These are phyloP conservation scores for Meredithiella fracta DNA, from an alignment of 2,329 filamentous ascomycete species.

Conservation along the genomic window DNA sequence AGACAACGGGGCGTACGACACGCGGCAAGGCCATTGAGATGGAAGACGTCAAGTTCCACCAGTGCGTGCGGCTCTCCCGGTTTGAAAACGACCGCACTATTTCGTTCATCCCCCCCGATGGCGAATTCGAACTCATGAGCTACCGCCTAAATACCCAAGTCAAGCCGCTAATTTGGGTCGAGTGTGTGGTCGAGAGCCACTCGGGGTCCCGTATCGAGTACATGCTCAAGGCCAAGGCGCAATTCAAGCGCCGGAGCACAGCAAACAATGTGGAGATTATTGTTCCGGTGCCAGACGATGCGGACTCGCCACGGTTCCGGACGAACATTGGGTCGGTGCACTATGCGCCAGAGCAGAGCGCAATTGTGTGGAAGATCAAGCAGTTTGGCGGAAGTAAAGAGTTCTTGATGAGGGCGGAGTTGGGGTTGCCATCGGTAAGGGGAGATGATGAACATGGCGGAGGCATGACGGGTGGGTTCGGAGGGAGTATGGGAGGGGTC, in stretches of 20 bases:
- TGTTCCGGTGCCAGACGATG: slow-evolving; percentile 92
- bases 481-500: slow-evolving; percentile 88
- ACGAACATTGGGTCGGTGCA: slow-evolving; percentile 96
- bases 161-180: slow-evolving; percentile 96
- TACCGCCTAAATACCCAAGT: slow-evolving; percentile 98
- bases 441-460: slow-evolving; percentile 91
- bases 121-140: slow-evolving; percentile 98
- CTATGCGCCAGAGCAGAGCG: slow-evolving; percentile 91
- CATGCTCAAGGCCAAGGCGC: slow-evolving; percentile 94
- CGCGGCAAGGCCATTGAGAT: slow-evolving; percentile 96
- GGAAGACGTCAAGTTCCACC: slow-evolving; percentile 99
- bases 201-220: slow-evolving; percentile 93
- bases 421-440: slow-evolving; percentile 82
- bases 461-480: slow-evolving; percentile 94
- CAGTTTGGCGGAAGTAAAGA: slow-evolving; percentile 98
- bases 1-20: slow-evolving; percentile 86
- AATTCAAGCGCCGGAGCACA: slow-evolving; percentile 94
- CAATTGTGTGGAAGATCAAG: slow-evolving; percentile 99
- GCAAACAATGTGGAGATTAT: slow-evolving; percentile 98
- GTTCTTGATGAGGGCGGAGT: slow-evolving; percentile 93
- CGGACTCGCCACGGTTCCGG: slow-evolving; percentile 86
- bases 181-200: slow-evolving; percentile 92
- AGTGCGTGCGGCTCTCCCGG: slow-evolving; percentile 84
- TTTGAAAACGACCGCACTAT: slow-evolving; percentile 99
- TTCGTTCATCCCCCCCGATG: slow-evolving; percentile 95